Conservation (phyloP, 129 eudicot species). For the Arctium lappa region DNA sequence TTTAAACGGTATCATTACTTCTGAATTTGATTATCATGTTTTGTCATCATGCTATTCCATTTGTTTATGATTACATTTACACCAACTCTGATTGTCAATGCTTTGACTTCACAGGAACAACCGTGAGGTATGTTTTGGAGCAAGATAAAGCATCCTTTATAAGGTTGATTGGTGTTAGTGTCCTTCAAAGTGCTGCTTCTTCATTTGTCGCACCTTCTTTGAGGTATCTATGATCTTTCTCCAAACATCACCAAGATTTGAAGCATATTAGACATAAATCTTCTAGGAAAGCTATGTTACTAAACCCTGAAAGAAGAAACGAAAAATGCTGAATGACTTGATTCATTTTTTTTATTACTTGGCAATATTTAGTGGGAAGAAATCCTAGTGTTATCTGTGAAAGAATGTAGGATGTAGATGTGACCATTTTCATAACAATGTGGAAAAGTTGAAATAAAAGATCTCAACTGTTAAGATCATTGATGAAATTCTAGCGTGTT, state of each 20-base stretch:
- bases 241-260: neutral
- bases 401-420: neutral
- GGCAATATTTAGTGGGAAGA: neutral
- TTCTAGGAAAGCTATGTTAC: neutral
- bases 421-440: neutral
- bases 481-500: too few species aligned
- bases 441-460: too few species aligned
- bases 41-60: neutral
- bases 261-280: neutral
- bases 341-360: neutral
- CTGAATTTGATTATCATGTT: neutral
- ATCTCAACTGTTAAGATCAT: too few species aligned
- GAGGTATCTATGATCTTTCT: constrained; percentile 49
- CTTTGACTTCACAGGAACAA: constrained; percentile 61
- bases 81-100: neutral
- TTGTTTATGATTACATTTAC: neutral
- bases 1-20: constrained; percentile 62
- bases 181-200: constrained; percentile 97
- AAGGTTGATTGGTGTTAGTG: constrained; percentile 85
- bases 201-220: constrained; percentile 95
- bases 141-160: constrained; percentile 91
- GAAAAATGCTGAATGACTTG: neutral
- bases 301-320: neutral
- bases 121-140: constrained; percentile 91
- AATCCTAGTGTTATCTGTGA: neutral